Conservation (phyloP, 1,139 yeast species). For the Nakaseomyces bracarensis region DNA sequence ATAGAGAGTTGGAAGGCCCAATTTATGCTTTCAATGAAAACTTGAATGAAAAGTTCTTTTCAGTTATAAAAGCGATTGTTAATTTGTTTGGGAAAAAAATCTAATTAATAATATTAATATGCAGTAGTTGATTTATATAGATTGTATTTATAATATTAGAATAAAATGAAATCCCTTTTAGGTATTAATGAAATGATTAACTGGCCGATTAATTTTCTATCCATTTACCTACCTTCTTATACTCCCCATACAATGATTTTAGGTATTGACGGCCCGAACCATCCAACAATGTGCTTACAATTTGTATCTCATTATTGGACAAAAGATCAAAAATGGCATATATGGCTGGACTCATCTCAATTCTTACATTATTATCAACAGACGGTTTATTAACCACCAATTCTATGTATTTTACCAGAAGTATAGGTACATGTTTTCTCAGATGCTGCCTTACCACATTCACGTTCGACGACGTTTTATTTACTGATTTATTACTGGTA, state of each 20-base stretch:
- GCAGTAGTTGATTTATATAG: background rate
- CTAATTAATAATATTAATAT: conserved; percentile 1
- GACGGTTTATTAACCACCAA: conserved; percentile 45
- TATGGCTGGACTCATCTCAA: conserved; percentile 48
- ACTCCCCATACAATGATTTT: conserved; percentile 60
- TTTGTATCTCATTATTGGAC: conserved; percentile 55
- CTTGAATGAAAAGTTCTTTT: conserved; percentile 20
- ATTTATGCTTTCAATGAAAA: conserved; percentile 21
- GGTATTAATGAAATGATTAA: too few species aligned
- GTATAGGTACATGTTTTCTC: conserved; percentile 53
- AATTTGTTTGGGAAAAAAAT: background rate
- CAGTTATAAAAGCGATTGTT: background rate
- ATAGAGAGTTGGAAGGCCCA: conserved; percentile 26
- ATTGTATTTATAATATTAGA: background rate
- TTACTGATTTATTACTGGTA: conserved; percentile 18
- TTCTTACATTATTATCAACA: conserved; percentile 42
- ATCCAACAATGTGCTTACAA: conserved; percentile 66
- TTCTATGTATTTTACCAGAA: conserved; percentile 50
- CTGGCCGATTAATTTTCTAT: conserved; percentile 47
- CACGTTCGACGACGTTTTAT: conserved; percentile 46
- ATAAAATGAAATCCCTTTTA: background rate
- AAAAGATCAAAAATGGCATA: conserved; percentile 61
- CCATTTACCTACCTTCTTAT: conserved; percentile 80
- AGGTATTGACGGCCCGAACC: conserved; percentile 60
- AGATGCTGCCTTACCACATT: conserved; percentile 49